Evolutionary conservation across 2,329 filamentous ascomycete species (phyloP), one percentile per base, ranked within the genome.

Genomic region (Neodidymelliopsis sp.): DNA sequence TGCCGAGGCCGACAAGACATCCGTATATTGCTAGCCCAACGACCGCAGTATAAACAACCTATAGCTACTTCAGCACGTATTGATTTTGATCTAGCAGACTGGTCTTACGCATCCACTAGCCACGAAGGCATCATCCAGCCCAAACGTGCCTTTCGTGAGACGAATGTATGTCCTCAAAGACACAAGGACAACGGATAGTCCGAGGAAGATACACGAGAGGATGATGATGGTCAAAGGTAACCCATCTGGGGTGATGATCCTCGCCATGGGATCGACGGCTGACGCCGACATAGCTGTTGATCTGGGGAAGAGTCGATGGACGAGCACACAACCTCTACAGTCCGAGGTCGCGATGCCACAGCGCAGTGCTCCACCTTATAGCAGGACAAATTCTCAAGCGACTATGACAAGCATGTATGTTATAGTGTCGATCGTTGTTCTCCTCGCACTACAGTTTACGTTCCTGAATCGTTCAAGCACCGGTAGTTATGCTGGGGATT

Each of bases 91-190:
- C 7, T n/a, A 12, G 28, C 15, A n/a, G 22, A 16, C 10, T 15
- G 6, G 13, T 46, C 53, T 48, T 40, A 63, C 60, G 18, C 44
- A 49, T 27, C 56, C 58, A 20, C 19, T 35, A 6, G 50, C 48
- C 16, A 63, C 54, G 38, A 63, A 59, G 4, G 34, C 45, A 52
- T 63, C 58, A 16, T 63, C 60, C 1, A 50, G 20, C 3, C 60
- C 56, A 31, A 61, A 59, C 0, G 49, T 57, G 11, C 50, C 50
- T 31, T 60, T 63, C 4, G 22, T 25, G 4, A 55, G 42, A 12
- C 60, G 57, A 24, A 54, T 54, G 19, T 55, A 61, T 9, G 56
- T 53, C 16, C 60, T 49, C 18, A 63, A 23, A 12, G 56, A 51
- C 12, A 63, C 58, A 2, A 58, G 39, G 7, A 58, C 24, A 3